Evolutionary conservation across 2,329 filamentous ascomycete genomes (phyloP), one percentile per base, ranked within the genome.

Genomic region (Fusarium mangiferae): DNA sequence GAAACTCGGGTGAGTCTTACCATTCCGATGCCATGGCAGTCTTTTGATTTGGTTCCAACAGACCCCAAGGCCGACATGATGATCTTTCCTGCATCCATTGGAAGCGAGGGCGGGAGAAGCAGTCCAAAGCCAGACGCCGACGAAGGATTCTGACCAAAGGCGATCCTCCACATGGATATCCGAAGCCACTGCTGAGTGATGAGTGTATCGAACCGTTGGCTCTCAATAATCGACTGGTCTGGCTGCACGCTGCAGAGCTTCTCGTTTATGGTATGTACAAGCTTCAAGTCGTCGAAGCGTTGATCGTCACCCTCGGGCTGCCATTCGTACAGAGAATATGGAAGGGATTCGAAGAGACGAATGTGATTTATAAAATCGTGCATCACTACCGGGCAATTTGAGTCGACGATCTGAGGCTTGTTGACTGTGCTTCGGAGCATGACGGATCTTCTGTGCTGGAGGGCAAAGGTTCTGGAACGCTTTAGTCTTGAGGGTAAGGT

Each of bases 281-380:
- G 75, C 7, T 75, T 73, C 6, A 79, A 54, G 18, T 76, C 69
- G 8, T 76, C 72, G 4, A 73, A 73, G 3, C 66, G 74, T 2
- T 66, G 56, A 13, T 65, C 58, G 13, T 80, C 75, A 6, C 66
- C 70, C 6, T 74, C 68, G 0, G 74, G 61, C 7, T 78, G 76
- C 80, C 80, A 81, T 39, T 80, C 80, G n/a, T 81, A 81, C 0
- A 81, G 56, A 0, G 78, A 75, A 36, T 69, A 73, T 1, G 80
- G 79, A 0, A 81, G 72, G 1, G 77, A 68, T 45, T 81, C 80
- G 26, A 81, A 81, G 2, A 81, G 62, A 1, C 77, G 75, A 1
- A 80, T 78, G 20, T 81, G 80, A 14, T 82, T 81, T 41, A 81
- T 74, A 26, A 81, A 81, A 24, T 81, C 80, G 52, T 81, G 77